Conservation (phyloP, 306 rosid genomes). For the Cicer chorassanicum region DNA sequence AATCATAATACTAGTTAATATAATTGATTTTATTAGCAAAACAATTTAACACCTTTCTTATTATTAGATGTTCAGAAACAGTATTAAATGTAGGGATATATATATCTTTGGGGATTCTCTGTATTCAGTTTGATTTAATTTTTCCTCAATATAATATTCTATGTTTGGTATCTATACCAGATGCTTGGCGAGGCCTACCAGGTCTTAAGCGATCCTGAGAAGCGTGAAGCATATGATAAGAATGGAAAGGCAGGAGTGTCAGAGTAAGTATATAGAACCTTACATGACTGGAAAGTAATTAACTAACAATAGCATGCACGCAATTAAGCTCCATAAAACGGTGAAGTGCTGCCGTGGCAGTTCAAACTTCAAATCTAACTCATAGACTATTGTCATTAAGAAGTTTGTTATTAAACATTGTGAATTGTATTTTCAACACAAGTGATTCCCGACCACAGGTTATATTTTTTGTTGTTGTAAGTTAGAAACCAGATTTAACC, state of each 20-base stretch:
- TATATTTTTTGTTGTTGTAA: slow-evolving; percentile 9
- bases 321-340: slow-evolving; percentile 27
- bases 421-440: no score
- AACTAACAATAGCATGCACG: slow-evolving; percentile 4
- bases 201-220: slow-evolving; percentile 88
- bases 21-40: slow-evolving; percentile 15
- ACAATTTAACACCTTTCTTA: slow-evolving; percentile 35
- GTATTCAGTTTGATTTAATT: slow-evolving; percentile 8
- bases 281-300: slow-evolving; percentile 27
- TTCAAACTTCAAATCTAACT: slow-evolving; percentile 2
- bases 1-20: slow-evolving; percentile 27
- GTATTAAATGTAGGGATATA: not conserved
- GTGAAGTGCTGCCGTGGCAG: slow-evolving; percentile 23
- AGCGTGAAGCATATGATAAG: slow-evolving; percentile 90
- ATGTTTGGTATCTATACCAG: slow-evolving; percentile 51
- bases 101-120: slow-evolving; percentile 18
- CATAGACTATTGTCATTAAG: slow-evolving; percentile 20
- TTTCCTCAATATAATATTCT: slow-evolving; percentile 39
- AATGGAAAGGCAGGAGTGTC: slow-evolving; percentile 78
- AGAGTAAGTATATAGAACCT: slow-evolving; percentile 65
- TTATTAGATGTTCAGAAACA: not conserved
- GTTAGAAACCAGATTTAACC: slow-evolving; percentile 2
- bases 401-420: not conserved
- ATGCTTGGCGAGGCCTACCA: slow-evolving; percentile 98
- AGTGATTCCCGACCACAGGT: not conserved